phyloP scores from a whole-genome alignment of 1,284 basidiomycete genomes.

The Malassezia obtusa region DNA sequence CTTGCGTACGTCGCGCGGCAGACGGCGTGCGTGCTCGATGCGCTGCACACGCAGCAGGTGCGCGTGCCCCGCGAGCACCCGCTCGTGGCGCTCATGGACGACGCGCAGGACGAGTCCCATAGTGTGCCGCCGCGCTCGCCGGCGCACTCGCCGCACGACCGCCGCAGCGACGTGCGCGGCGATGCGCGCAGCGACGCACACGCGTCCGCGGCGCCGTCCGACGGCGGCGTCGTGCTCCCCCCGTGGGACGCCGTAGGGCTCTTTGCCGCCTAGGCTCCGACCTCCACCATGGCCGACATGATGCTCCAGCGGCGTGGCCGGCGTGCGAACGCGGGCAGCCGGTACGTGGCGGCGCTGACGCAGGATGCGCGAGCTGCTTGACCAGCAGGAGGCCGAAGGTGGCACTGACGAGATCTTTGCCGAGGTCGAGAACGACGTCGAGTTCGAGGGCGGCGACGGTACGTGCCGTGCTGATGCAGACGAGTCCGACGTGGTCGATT shows the following conservation, averaged over 20 bases:
- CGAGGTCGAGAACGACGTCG: slow-evolving; percentile 38
- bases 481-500: slow-evolving; percentile 36
- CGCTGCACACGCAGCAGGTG: slow-evolving; percentile 1
- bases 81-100: neutral
- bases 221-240: neutral
- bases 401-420: slow-evolving; percentile 37
- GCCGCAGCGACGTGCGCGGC: neutral
- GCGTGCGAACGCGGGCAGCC: slow-evolving; percentile 16
- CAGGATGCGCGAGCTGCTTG: slow-evolving; percentile 36
- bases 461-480: slow-evolving; percentile 10
- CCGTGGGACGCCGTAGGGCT: neutral
- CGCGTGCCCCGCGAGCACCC: slow-evolving; percentile 1
- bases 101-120: neutral
- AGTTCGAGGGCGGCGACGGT: slow-evolving; percentile 27
- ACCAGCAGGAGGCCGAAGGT: slow-evolving; percentile 31
- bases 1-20: slow-evolving; percentile 1
- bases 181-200: neutral
- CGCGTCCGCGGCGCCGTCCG: neutral
- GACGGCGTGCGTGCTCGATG: neutral
- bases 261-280: neutral
- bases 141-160: too few relatives aligned
- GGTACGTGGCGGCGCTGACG: neutral
- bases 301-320: slow-evolving; percentile 11
- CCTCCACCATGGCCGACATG: neutral
- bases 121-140: too few relatives aligned